Evolutionary conservation across 192 early-diverging fungal genomes (phyloP).

Genomic region (Podila horticola): DNA sequence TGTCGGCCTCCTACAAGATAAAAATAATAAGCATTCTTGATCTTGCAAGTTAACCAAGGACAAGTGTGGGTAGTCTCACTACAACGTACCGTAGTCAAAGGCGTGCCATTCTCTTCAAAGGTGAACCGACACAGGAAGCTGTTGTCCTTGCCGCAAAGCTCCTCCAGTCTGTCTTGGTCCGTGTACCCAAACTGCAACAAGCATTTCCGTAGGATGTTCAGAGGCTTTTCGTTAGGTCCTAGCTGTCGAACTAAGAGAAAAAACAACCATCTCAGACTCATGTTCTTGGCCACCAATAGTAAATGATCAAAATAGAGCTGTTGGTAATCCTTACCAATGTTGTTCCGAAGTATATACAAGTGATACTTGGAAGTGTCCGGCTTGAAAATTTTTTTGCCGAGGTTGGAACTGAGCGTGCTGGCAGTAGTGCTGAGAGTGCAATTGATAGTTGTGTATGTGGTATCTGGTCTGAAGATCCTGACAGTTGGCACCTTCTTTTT

Average conservation of each 20-base stretch:
- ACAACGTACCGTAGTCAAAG: constrained; percentile 47
- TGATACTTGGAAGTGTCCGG: constrained; percentile 69
- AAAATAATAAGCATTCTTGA: background rate
- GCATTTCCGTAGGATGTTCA: constrained; percentile 75
- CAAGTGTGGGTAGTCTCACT: constrained; percentile 20
- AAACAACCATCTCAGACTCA: background rate
- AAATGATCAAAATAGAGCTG: background rate
- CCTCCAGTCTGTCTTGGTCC: constrained; percentile 78
- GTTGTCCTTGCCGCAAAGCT: constrained; percentile 86
- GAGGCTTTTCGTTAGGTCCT: constrained; percentile 73
- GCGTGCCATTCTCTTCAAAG: constrained; percentile 58
- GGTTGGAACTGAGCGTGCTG: constrained; percentile 76
- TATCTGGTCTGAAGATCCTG: constrained; percentile 59
- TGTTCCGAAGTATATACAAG: constrained; percentile 53
- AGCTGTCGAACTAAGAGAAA: constrained; percentile 76
- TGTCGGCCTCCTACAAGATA: constrained; percentile 53
- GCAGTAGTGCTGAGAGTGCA: constrained; percentile 75
- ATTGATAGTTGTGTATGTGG: constrained; percentile 54
- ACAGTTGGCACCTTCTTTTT: constrained; percentile 53
- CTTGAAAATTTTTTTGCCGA: constrained; percentile 87
- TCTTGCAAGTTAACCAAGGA: too few relatives aligned
- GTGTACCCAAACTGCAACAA: constrained; percentile 86
- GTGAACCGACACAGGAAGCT: constrained; percentile 86
- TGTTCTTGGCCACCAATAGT: background rate
- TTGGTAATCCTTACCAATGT: constrained; percentile 40